These are phyloP conservation scores for Rhodotorula babjevae DNA, from an alignment of 768 basidiomycete genomes.

Conservation along the genomic window DNA sequence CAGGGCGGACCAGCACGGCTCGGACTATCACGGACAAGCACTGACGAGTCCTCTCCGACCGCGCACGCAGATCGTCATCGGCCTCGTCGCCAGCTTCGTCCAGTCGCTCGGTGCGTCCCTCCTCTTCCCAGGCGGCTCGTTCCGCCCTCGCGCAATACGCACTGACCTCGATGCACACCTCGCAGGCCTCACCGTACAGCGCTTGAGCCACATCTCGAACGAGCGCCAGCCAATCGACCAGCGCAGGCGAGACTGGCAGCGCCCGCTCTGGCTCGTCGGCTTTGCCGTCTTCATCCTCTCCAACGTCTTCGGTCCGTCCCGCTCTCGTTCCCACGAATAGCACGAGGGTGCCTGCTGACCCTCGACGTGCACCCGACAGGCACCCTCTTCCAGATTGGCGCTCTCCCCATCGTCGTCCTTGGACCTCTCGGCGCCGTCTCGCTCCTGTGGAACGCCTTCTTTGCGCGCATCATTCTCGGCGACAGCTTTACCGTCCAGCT, in stretches of 20 bases:
- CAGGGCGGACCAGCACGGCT: no score
- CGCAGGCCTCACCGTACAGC: conserved; percentile 74
- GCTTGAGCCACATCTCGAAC: conserved; percentile 85
- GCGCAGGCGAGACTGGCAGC: conserved; percentile 65
- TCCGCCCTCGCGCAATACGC: not conserved
- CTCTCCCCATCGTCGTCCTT: conserved; percentile 88
- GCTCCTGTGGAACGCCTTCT: conserved; percentile 89
- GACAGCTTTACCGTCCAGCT: conserved; percentile 80
- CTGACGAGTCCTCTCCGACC: no score
- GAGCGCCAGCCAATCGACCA: conserved; percentile 62
- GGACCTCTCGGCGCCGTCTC: conserved; percentile 92
- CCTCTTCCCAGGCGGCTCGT: not conserved
- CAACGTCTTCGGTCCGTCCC: conserved; percentile 62
- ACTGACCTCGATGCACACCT: not conserved
- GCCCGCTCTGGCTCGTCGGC: conserved; percentile 86
- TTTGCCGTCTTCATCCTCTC: conserved; percentile 81
- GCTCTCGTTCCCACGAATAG: not conserved
- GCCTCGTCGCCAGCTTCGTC: conserved; percentile 77
- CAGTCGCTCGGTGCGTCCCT: conserved; percentile 62
- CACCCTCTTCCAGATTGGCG: conserved; percentile 85
- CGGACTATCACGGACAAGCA: no score
- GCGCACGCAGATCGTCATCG: conserved; percentile 49
- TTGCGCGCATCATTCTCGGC: conserved; percentile 75
- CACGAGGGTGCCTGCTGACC: not conserved
- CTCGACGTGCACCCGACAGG: conserved; percentile 14